These are phyloP conservation scores for Paramecium sexaurelia DNA, from an alignment of 73 alveolate species.

Conservation along the genomic window DNA sequence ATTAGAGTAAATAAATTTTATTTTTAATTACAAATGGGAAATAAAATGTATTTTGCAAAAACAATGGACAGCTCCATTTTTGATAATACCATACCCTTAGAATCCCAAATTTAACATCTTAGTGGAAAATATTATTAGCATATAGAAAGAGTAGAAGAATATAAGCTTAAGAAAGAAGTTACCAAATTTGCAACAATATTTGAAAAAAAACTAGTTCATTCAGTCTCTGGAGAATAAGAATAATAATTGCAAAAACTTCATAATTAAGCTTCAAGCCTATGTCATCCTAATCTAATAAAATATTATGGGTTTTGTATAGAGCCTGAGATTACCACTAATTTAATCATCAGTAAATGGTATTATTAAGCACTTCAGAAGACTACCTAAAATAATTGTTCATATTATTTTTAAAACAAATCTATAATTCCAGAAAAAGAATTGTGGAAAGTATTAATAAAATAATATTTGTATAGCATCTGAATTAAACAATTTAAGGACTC, in stretches of 20 bases:
- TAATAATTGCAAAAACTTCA: not conserved
- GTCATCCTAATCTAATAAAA: not conserved
- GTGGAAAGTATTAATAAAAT: not conserved
- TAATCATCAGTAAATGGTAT: constrained; percentile 6
- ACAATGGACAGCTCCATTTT: not conserved
- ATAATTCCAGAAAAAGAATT: not conserved
- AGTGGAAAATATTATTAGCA: not conserved
- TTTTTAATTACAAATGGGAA: not conserved
- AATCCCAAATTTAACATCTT: not conserved
- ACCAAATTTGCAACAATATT: not conserved
- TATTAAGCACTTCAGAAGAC: not conserved
- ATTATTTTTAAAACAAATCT: not conserved
- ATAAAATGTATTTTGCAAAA: not conserved
- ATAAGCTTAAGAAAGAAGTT: not conserved
- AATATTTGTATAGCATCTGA: not conserved
- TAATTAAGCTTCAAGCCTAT: not conserved
- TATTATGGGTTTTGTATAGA: not conserved
- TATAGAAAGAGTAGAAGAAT: not conserved
- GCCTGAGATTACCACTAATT: not conserved
- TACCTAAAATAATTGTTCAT: not conserved
- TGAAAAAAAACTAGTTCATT: not conserved
- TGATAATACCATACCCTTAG: not conserved
- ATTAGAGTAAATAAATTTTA: constrained; percentile 14
- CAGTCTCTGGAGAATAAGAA: not conserved
- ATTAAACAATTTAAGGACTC: not conserved